Evolutionary conservation across 2,329 filamentous ascomycete species (phyloP).

Genomic region (Verticillium alfalfae): DNA sequence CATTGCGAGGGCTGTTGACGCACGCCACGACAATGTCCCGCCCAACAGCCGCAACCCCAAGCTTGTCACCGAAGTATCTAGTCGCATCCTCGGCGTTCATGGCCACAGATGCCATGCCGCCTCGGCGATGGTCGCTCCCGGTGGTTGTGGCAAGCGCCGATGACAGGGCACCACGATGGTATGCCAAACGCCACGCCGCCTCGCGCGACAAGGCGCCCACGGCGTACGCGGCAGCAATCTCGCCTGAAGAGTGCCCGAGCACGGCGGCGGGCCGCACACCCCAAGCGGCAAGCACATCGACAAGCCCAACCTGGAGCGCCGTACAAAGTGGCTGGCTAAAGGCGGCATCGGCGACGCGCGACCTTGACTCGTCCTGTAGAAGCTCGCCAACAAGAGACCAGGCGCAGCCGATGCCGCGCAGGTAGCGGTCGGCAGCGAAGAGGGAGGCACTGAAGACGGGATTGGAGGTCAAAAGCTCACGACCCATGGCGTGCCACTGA

Average conservation of each 20-base stretch:
- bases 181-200: too few species aligned
- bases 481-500: slow-evolving; percentile 18
- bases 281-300: slow-evolving; percentile 26
- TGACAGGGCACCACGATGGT: too few species aligned
- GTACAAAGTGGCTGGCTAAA: slow-evolving; percentile 30
- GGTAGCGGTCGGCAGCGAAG: slow-evolving; percentile 18
- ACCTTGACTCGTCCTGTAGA: slow-evolving; percentile 18
- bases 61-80: too few species aligned
- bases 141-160: too few species aligned
- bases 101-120: too few species aligned
- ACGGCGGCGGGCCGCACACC: slow-evolving; percentile 27
- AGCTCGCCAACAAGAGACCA: slow-evolving; percentile 23
- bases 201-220: too few species aligned
- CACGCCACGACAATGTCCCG: slow-evolving; percentile 10
- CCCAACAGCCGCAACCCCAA: too few species aligned
- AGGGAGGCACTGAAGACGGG: slow-evolving; percentile 21
- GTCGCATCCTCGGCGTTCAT: too few species aligned
- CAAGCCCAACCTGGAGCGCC: slow-evolving; percentile 32
- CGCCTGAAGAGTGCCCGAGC: slow-evolving; percentile 27
- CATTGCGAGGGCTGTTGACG: slow-evolving; percentile 16
- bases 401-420: slow-evolving; percentile 18
- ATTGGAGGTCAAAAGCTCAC: slow-evolving; percentile 15
- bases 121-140: too few species aligned
- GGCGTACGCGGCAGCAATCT: too few species aligned
- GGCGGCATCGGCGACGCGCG: slow-evolving; percentile 13